Conservation (phyloP, 345 rosid genomes). For the Lagerstroemia speciosa region DNA sequence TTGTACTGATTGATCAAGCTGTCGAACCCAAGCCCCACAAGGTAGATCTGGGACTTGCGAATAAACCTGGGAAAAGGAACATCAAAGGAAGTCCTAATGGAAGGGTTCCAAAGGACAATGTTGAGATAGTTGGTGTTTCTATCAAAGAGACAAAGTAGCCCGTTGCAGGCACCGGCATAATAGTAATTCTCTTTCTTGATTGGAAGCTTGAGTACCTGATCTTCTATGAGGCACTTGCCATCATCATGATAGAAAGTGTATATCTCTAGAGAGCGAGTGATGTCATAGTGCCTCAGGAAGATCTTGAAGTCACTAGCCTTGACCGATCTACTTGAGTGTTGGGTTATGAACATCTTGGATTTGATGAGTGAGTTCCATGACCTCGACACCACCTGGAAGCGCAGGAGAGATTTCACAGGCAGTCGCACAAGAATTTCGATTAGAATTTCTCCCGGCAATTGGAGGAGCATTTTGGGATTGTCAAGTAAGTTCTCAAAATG, state of each 20-base stretch:
- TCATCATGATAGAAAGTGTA: slow-evolving; percentile 6
- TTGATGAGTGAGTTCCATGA: slow-evolving; percentile 15
- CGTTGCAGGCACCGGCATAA: slow-evolving; percentile 12
- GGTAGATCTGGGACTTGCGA: not conserved
- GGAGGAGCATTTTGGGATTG: not conserved
- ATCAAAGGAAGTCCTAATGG: slow-evolving; percentile 5
- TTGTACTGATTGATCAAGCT: slow-evolving; percentile 15
- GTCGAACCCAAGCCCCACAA: slow-evolving; percentile 21
- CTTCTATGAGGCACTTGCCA: not conserved
- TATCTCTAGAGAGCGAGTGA: not conserved
- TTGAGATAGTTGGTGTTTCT: not conserved
- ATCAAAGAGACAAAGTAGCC: slow-evolving; percentile 12
- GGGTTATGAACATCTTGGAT: slow-evolving; percentile 7
- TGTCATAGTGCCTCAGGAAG: slow-evolving; percentile 9
- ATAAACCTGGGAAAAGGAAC: slow-evolving; percentile 2
- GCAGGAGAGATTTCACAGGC: slow-evolving; percentile 12
- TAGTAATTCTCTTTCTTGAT: slow-evolving; percentile 3
- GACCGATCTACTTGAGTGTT: not conserved
- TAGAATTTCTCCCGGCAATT: slow-evolving; percentile 11
- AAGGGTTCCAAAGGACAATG: slow-evolving; percentile 17
- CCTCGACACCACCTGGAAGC: slow-evolving; percentile 15
- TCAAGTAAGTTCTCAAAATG: no score
- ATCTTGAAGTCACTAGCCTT: not conserved
- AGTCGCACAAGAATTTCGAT: slow-evolving; percentile 8
- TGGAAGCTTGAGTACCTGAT: slow-evolving; percentile 11